Evolutionary conservation across 176 grass and related monocot species (phyloP), one percentile per base, ranked within the genome.

Genomic region (Juncus inflexus): DNA sequence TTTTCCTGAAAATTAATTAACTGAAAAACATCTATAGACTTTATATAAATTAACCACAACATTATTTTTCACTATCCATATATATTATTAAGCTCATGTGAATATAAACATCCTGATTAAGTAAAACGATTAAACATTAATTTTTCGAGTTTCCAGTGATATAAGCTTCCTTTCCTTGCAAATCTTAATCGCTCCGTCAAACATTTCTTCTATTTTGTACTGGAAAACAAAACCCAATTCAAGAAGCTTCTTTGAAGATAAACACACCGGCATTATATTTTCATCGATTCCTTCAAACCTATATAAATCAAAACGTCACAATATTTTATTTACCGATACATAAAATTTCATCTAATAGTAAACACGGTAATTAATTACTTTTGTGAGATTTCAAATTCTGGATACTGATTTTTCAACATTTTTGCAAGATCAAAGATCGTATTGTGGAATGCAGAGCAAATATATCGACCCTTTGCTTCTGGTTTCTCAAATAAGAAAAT

Each of bases 221-320:
- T 56, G 68, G 65, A 75, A 83, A 55, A 63, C 19, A 55, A 86
- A 86, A 12, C 84, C 84, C 15, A 78, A 42, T 2, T 59, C 10
- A 3, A 52, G 4, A 14, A 83, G 74, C 74, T 74, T 83, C 61
- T 55, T 55, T 0, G 78, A 86, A 5, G 83, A 77, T 14, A 68
- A 42, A 1, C 11, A n/a, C 0, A 64, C 61, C 0, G 28, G 35
- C 7, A 64, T 63, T 37, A 62, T 64, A 50, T 40, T 65, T 0
- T n/a, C 12, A 69, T 37, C 37, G 11, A 36, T 67, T 55, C 12
- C 83, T 81, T 70, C 68, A 19, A 35, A 77, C 0, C 51, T 60
- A 15, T 35, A 6, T n/a, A 40, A 7, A 60, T 2, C 9, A 19
- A 10, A 37, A 3, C 5, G 6, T 1, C 4, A 28, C 13, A 5